Evolutionary conservation across 78 protist genomes (phyloP).

Genomic region (Dictyostelium capitatum): DNA sequence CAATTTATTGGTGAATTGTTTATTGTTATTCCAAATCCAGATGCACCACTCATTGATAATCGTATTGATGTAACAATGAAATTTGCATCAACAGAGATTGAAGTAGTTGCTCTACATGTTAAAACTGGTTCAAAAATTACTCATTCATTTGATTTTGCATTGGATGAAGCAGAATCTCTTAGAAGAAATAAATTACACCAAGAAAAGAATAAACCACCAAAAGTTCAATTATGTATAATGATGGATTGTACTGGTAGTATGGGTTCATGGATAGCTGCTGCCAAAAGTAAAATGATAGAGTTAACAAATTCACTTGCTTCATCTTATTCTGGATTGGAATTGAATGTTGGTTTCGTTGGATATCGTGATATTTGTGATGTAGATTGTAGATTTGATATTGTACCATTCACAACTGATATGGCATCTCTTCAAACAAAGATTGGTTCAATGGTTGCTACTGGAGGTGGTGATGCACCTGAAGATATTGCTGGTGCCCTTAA

Average conservation of each 20-base stretch:
- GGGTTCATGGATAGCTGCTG: background rate
- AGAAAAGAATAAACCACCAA: slow-evolving; percentile 6
- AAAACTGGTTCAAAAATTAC: background rate
- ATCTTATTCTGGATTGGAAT: background rate
- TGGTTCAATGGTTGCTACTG: background rate
- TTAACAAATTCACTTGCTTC: background rate
- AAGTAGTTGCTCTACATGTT: background rate
- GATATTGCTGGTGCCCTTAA: slow-evolving; percentile 3
- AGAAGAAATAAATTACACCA: background rate
- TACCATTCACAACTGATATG: slow-evolving; percentile 6
- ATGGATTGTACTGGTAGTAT: slow-evolving; percentile 22
- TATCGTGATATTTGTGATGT: slow-evolving; percentile 1
- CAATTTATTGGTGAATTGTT: background rate
- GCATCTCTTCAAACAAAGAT: background rate
- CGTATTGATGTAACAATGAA: background rate
- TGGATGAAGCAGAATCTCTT: background rate
- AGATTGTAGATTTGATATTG: background rate
- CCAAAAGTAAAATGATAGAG: background rate
- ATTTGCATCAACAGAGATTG: slow-evolving; percentile 9
- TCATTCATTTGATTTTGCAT: background rate
- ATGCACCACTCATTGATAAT: background rate
- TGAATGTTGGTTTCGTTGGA: background rate
- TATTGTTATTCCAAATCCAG: background rate
- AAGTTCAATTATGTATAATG: slow-evolving; percentile 1
- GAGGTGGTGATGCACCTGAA: slow-evolving; percentile 12